Percentiles rank a stretch among this genome's conserved stretches.
Evolutionary conservation across 345 rosid genomes (phyloP).

Genomic region (Citrus hindsii): DNA sequence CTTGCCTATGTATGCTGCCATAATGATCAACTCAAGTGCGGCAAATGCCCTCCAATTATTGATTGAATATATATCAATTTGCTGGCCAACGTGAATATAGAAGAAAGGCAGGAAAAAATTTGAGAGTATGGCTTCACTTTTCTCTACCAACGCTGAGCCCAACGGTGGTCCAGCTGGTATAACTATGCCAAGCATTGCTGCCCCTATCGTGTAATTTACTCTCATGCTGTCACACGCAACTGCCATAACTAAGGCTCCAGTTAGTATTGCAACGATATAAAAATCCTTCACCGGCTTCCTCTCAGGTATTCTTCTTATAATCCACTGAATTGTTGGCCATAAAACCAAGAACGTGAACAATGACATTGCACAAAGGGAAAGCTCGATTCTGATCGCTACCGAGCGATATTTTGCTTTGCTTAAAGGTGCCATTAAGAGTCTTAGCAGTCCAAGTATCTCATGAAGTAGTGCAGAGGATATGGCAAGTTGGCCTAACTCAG

Average conservation of each 20-base stretch:
- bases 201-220: background rate
- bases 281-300: conserved; percentile 19
- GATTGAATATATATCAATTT: background rate
- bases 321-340: conserved; percentile 9
- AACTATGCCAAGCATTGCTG: conserved; percentile 14
- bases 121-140: conserved; percentile 18
- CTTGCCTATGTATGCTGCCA: conserved; percentile 5
- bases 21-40: background rate
- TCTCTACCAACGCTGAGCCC: conserved; percentile 26
- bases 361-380: conserved; percentile 2
- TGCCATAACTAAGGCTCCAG: conserved; percentile 11
- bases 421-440: background rate
- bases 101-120: conserved; percentile 28
- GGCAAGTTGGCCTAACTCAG: conserved; percentile 32
- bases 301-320: conserved; percentile 15
- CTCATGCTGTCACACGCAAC: conserved; percentile 8
- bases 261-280: background rate
- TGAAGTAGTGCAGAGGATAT: conserved; percentile 17
- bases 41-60: background rate
- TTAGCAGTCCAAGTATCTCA: background rate
- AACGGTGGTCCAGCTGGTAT: conserved; percentile 33
- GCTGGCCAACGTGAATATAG: conserved; percentile 13
- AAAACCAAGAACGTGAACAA: background rate
- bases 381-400: background rate
- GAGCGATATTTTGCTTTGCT: no score